Evolutionary conservation across 345 rosid genomes (phyloP).

Genomic region (Brassica carinata): DNA sequence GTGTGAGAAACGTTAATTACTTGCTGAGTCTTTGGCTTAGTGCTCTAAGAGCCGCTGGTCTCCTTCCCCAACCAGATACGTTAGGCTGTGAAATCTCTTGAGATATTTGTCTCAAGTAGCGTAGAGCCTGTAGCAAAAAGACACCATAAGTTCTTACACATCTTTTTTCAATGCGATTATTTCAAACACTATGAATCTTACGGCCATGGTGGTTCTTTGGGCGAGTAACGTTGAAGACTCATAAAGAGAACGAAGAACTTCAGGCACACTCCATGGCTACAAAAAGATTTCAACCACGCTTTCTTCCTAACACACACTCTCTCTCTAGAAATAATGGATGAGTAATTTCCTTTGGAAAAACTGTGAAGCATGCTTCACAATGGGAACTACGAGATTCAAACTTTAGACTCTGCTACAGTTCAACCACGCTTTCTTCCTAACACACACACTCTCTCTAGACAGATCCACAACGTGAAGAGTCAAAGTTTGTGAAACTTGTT

Average conservation of each 20-base stretch:
- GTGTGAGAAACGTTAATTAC: slow-evolving; percentile 40
- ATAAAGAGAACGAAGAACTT: slow-evolving; percentile 93
- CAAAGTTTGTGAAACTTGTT: no score
- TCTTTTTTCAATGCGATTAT: neutral
- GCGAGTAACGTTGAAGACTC: slow-evolving; percentile 94
- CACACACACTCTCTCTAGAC: no score
- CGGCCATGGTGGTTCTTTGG: slow-evolving; percentile 95
- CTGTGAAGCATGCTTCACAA: slow-evolving; percentile 36
- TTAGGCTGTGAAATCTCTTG: slow-evolving; percentile 92
- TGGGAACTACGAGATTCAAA: slow-evolving; percentile 5
- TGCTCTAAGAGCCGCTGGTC: slow-evolving; percentile 91
- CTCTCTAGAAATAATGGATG: slow-evolving; percentile 27
- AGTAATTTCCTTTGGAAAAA: slow-evolving; percentile 28
- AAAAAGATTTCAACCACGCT: no score
- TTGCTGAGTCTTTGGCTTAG: slow-evolving; percentile 89
- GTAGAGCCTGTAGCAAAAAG: slow-evolving; percentile 66
- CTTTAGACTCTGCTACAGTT: no score
- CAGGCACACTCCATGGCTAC: slow-evolving; percentile 97
- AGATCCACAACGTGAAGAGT: no score
- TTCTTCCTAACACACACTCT: no score
- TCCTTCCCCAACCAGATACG: slow-evolving; percentile 83
- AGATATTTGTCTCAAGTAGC: slow-evolving; percentile 88
- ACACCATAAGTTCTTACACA: neutral
- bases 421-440: no score
- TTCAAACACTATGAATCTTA: slow-evolving; percentile 39